These are phyloP conservation scores for Groenewaldozyma salmanticensis DNA, from an alignment of 805 yeast genomes.

Conservation along the genomic window DNA sequence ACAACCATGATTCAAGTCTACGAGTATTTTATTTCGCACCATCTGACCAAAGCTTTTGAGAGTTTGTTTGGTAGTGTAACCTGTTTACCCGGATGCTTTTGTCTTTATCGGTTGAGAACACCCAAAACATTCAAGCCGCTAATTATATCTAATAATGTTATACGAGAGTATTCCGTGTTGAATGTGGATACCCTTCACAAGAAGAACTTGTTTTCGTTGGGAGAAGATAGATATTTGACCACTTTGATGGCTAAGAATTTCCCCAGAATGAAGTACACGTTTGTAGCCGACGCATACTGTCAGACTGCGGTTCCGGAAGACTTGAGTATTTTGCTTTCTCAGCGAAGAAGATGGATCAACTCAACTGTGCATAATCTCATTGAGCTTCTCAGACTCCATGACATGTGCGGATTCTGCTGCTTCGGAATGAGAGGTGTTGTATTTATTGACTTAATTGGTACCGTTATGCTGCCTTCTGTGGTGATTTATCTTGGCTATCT, in stretches of 20 bases:
- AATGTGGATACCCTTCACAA: constrained; percentile 50
- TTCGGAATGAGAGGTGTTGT: constrained; percentile 54
- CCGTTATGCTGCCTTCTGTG: constrained; percentile 51
- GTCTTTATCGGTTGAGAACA: constrained; percentile 40
- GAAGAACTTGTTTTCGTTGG: constrained; percentile 50
- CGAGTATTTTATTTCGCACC: constrained; percentile 56
- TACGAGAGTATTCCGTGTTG: constrained; percentile 45
- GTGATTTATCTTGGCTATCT: constrained; percentile 45
- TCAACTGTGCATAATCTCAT: constrained; percentile 55
- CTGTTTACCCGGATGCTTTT: constrained; percentile 60
- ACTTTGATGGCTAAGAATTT: constrained; percentile 50
- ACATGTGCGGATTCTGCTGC: constrained; percentile 54
- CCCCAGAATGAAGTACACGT: constrained; percentile 45
- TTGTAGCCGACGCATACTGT: constrained; percentile 50
- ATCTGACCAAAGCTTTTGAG: constrained; percentile 54
- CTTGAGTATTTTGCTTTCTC: constrained; percentile 42
- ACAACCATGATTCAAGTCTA: constrained; percentile 55
- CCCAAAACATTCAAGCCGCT: constrained; percentile 45
- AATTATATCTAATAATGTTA: constrained; percentile 50
- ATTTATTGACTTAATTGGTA: constrained; percentile 45
- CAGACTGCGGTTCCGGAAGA: constrained; percentile 48
- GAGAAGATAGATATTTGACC: constrained; percentile 52
- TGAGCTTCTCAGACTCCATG: constrained; percentile 45
- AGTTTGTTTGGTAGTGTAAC: constrained; percentile 53
- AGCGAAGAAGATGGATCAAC: constrained; percentile 58